These are phyloP conservation scores for Phytophthora melonis DNA, from an alignment of 352 stramenopile species.

Conservation along the genomic window DNA sequence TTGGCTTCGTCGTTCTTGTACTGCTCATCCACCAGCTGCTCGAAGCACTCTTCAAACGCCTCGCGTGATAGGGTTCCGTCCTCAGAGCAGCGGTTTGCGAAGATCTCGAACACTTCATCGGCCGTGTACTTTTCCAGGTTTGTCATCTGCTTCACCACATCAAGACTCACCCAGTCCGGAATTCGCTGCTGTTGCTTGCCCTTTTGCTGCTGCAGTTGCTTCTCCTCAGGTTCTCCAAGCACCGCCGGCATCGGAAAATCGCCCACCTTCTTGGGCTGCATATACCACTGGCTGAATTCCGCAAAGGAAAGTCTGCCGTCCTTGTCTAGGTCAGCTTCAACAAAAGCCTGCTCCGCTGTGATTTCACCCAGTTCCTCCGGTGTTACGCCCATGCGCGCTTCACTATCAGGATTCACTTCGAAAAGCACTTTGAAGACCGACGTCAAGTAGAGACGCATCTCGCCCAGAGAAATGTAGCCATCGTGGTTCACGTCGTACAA, in stretches of 20 bases:
- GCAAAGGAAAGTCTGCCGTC: slow-evolving; percentile 86
- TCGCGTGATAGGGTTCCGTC: slow-evolving; percentile 83
- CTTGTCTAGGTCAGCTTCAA: slow-evolving; percentile 75
- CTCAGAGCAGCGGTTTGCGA: slow-evolving; percentile 83
- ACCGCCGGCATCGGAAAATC: slow-evolving; percentile 30
- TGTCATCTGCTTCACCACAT: slow-evolving; percentile 88
- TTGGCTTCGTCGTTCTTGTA: slow-evolving; percentile 79
- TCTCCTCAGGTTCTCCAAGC: slow-evolving; percentile 28
- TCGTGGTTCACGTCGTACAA: slow-evolving; percentile 92
- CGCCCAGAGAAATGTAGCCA: slow-evolving; percentile 83
- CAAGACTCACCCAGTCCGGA: slow-evolving; percentile 71
- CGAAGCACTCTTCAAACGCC: slow-evolving; percentile 87
- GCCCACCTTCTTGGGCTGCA: slow-evolving; percentile 47
- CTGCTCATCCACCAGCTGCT: slow-evolving; percentile 82
- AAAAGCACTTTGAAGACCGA: slow-evolving; percentile 91
- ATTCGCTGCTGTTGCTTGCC: slow-evolving; percentile 42
- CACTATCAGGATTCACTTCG: slow-evolving; percentile 77
- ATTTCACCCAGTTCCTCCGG: slow-evolving; percentile 78
- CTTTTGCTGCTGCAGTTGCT: slow-evolving; percentile 14
- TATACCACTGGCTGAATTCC: slow-evolving; percentile 88
- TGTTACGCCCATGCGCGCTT: slow-evolving; percentile 66
- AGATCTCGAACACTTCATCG: slow-evolving; percentile 88
- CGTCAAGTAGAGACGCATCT: slow-evolving; percentile 88
- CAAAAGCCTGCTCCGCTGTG: slow-evolving; percentile 85
- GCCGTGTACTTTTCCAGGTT: slow-evolving; percentile 84